phyloP scores from a whole-genome alignment of 225 moss, liverwort and hornwort species.

The Bryum argenteum region DNA sequence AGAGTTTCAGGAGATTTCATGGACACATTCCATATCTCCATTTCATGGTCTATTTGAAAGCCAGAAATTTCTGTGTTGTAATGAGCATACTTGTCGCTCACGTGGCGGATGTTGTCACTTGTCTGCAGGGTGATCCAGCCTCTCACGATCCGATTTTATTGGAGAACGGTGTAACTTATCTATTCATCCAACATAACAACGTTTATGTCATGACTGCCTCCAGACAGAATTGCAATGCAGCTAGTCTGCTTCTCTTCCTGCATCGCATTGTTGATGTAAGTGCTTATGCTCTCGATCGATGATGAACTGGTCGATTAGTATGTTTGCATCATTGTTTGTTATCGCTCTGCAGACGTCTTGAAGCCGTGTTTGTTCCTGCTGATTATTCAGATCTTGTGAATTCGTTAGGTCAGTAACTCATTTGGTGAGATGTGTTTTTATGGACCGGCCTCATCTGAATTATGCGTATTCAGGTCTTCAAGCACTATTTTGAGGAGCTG shows the following conservation, averaged over 20 bases:
- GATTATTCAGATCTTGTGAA: conserved; percentile 1
- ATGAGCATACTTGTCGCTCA: conserved; percentile 2
- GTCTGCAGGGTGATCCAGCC: conserved; percentile 86
- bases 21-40: neutral
- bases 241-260: conserved; percentile 95
- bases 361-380: conserved; percentile 3
- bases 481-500: conserved; percentile 98
- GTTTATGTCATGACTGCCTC: conserved; percentile 99
- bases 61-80: neutral
- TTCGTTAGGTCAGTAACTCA: conserved; percentile 14
- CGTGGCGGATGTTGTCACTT: conserved; percentile 1
- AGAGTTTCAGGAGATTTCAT: neutral
- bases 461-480: conserved; percentile 72
- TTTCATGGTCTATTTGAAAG: neutral
- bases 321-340: neutral
- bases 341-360: conserved; percentile 8
- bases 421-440: conserved; percentile 7
- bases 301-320: conserved; percentile 10
- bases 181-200: conserved; percentile 98
- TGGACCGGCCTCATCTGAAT: conserved; percentile 2
- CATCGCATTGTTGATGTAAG: conserved; percentile 96
- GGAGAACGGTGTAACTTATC: conserved; percentile 87
- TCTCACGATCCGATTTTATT: conserved; percentile 88
- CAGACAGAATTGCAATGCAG: conserved; percentile 98
- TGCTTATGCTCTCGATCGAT: conserved; percentile 19